Evolutionary conservation across 768 basidiomycete genomes (phyloP).

Genomic region (Tricholoma sp.): DNA sequence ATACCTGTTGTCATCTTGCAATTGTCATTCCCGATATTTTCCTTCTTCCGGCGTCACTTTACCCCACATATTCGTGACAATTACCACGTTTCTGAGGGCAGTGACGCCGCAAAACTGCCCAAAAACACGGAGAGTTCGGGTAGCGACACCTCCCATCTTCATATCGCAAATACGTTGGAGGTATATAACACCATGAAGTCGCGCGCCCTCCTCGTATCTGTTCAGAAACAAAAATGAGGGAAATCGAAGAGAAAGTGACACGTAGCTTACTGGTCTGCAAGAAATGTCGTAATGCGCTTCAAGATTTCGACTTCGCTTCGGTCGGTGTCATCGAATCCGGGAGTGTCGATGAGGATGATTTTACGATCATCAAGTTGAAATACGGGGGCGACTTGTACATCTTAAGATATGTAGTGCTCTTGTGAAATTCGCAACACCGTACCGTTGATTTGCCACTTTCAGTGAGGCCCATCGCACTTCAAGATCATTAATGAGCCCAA

Average conservation of each 20-base stretch:
- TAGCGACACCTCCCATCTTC: conserved; percentile 32
- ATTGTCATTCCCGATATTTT: too few species aligned
- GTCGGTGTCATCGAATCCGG: too few species aligned
- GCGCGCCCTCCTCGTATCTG: conserved; percentile 16
- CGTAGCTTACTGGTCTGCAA: neutral
- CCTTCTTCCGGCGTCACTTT: too few species aligned
- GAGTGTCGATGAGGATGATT: too few species aligned
- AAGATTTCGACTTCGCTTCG: too few species aligned
- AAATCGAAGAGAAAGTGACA: neutral
- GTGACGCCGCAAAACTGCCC: too few species aligned
- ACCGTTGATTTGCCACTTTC: conserved; percentile 2
- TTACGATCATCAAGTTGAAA: conserved; percentile 27
- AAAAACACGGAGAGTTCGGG: too few species aligned
- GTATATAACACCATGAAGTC: conserved; percentile 33
- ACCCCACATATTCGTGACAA: too few species aligned
- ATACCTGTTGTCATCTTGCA: too few species aligned
- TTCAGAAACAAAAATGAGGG: neutral
- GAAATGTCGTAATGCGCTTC: conserved; percentile 16
- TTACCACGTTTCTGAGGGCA: too few species aligned
- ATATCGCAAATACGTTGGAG: conserved; percentile 33
- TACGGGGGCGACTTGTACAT: neutral
- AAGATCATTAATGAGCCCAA: neutral
- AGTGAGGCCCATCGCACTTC: neutral
- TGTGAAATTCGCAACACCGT: neutral
- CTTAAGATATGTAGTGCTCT: neutral